Evolutionary conservation across 139 green algal species (phyloP), one percentile per base, ranked within the genome.

Genomic region (Zygnema cylindricum): DNA sequence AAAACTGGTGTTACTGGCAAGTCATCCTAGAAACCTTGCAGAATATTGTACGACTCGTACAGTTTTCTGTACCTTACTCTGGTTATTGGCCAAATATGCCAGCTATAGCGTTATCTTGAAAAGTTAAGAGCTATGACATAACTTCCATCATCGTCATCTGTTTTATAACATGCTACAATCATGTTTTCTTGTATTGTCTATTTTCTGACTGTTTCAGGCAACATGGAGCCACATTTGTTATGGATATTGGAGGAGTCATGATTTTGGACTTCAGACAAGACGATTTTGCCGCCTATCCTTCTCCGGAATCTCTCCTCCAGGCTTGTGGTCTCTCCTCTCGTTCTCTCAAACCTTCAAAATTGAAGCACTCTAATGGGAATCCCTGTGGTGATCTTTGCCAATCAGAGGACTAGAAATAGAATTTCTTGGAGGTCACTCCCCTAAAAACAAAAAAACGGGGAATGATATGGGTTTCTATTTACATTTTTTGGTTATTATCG

Each of bases 181-280:
- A 30, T 73, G 57, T 30, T 73, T 73, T 73, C 30, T 25, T 25
- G 57, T 40, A 22, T 81, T 16, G n/a, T n/a, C n/a, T n/a, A n/a
- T n/a, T n/a, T n/a, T n/a, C n/a, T n/a, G n/a, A n/a, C 2, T 76
- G 30, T 22, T 85, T 43, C 86, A 91, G 86, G 69, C 86, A 91
- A 84, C 39, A 89, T 57, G 86, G 86, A 22, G 86, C 79, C 21
- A 91, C 86, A n/a, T 84, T 91, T 21, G 82, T 69, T 23, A n/a
- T 91, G 1, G 86, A 89, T n/a, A 42, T 82, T 32, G 86, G 86
- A 32, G 86, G 86, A 7, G 85, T 30, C 11, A 11, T 77, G 30
- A 69, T 91, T 0, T 55, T 90, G 16, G 86, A 91, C 25, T 91
- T 69, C 32, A 40, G 86, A 25, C 86, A 91, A 39, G 21, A 69